Conservation (phyloP, 2,329 filamentous ascomycete species). For the Trichoderma hamatum region DNA sequence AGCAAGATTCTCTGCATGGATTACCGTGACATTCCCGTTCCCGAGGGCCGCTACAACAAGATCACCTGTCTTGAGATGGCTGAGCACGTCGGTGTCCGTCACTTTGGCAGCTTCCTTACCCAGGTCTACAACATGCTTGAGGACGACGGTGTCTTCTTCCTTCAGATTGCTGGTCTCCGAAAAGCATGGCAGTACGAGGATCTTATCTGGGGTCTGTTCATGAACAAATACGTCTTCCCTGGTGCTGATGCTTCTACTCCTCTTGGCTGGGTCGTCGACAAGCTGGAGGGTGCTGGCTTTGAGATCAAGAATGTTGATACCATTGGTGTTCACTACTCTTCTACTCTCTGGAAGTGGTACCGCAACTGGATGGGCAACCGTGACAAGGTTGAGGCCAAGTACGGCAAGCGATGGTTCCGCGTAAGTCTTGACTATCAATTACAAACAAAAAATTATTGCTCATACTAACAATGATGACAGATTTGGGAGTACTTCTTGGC, state of each 20-base stretch:
- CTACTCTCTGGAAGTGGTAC: slow-evolving; percentile 97
- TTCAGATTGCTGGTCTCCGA: slow-evolving; percentile 92
- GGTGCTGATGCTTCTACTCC: slow-evolving; percentile 95
- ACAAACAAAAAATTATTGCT: not conserved
- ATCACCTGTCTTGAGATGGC: slow-evolving; percentile 99
- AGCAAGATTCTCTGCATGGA: slow-evolving; percentile 94
- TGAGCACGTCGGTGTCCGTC: slow-evolving; percentile 94
- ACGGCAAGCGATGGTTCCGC: slow-evolving; percentile 93
- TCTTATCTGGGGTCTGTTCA: slow-evolving; percentile 96
- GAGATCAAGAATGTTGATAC: slow-evolving; percentile 93
- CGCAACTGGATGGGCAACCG: slow-evolving; percentile 95
- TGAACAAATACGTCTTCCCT: slow-evolving; percentile 99
- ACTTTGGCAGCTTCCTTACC: slow-evolving; percentile 77
- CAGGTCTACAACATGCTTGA: slow-evolving; percentile 96
- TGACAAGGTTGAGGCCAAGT: slow-evolving; percentile 92
- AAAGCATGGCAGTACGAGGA: slow-evolving; percentile 98
- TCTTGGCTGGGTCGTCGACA: slow-evolving; percentile 82
- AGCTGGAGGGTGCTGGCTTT: slow-evolving; percentile 69
- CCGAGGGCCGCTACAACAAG: slow-evolving; percentile 75
- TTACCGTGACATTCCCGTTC: slow-evolving; percentile 89
- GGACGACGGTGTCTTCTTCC: slow-evolving; percentile 93
- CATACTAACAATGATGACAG: slow-evolving; percentile 43
- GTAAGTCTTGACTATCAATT: slow-evolving; percentile 55
- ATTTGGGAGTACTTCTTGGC: slow-evolving; percentile 95
- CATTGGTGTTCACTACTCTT: slow-evolving; percentile 94